These are phyloP conservation scores for Dittrichia graveolens DNA, from an alignment of 129 eudicot species.

Conservation along the genomic window DNA sequence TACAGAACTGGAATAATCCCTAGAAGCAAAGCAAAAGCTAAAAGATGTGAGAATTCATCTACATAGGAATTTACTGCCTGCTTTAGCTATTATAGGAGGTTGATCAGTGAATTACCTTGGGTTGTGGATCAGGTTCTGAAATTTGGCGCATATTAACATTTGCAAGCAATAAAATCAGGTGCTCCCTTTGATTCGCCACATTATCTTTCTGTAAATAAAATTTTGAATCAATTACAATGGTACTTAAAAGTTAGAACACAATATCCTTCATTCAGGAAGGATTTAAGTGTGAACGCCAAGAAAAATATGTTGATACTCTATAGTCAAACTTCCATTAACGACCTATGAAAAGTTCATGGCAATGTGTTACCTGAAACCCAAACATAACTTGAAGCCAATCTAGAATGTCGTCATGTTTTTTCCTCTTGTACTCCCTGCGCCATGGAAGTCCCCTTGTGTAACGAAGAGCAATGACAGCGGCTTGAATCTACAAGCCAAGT, in stretches of 20 bases:
- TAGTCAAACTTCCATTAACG: conserved; percentile 3
- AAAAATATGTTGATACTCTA: neutral
- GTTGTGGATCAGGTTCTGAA: conserved; percentile 90
- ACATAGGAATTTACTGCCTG: neutral
- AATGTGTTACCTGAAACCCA: conserved; percentile 76
- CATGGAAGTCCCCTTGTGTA: conserved; percentile 90
- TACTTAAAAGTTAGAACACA: conserved; percentile 4
- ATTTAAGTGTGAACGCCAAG: neutral
- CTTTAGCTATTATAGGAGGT: conserved; percentile 18
- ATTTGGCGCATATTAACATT: conserved; percentile 91
- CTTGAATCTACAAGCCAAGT: conserved; percentile 73
- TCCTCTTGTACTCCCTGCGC: conserved; percentile 89
- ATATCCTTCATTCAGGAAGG: neutral
- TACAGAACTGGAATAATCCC: too few relatives aligned
- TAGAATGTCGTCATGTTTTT: conserved; percentile 75
- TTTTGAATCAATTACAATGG: conserved; percentile 6
- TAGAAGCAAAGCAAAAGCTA: neutral
- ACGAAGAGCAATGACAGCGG: conserved; percentile 81
- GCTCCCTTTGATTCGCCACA: conserved; percentile 93
- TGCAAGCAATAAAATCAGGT: conserved; percentile 83
- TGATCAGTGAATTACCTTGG: conserved; percentile 51
- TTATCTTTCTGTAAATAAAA: conserved; percentile 71
- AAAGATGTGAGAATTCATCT: neutral
- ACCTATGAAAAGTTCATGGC: neutral
- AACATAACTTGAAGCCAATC: conserved; percentile 97